Percentiles rank a stretch among this genome's conserved stretches.
phyloP scores from a whole-genome alignment of 306 rosid genomes.

The Dalbergia cultrata region DNA sequence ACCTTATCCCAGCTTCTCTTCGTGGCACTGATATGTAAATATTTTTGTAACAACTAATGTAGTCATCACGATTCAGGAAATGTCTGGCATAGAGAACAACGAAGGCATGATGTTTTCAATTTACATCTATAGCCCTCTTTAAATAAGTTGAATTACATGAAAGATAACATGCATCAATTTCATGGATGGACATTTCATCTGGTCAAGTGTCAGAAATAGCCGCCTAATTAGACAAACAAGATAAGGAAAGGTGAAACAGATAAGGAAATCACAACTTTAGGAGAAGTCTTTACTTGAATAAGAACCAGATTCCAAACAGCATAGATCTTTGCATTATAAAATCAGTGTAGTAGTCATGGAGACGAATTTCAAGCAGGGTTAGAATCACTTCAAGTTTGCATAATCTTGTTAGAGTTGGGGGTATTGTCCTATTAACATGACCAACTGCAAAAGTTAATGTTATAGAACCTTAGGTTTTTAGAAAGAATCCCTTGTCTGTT shows the following conservation, averaged over 20 bases:
- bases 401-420: slow-evolving; percentile 6
- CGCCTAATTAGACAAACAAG: too few relatives aligned
- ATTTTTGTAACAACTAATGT: background rate
- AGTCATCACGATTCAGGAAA: background rate
- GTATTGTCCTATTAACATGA: background rate
- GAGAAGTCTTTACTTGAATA: background rate
- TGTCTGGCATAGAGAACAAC: background rate
- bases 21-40: too few relatives aligned
- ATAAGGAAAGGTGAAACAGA: background rate
- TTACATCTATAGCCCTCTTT: too few relatives aligned
- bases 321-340: background rate
- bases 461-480: slow-evolving; percentile 8
- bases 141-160: too few relatives aligned
- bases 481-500: background rate
- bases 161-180: too few relatives aligned
- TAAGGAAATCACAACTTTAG: slow-evolving; percentile 3
- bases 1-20: too few relatives aligned
- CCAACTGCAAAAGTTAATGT: background rate
- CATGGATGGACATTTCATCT: too few relatives aligned
- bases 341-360: slow-evolving; percentile 1
- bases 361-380: background rate
- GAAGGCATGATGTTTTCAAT: too few relatives aligned
- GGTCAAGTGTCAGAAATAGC: too few relatives aligned
- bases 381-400: background rate
- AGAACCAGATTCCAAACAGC: slow-evolving; percentile 3